A percentile compares a stretch with the other conserved stretches of the same genome.
phyloP scores from a whole-genome alignment of 2,329 filamentous ascomycete genomes.

The Elsinoe ampelina region DNA sequence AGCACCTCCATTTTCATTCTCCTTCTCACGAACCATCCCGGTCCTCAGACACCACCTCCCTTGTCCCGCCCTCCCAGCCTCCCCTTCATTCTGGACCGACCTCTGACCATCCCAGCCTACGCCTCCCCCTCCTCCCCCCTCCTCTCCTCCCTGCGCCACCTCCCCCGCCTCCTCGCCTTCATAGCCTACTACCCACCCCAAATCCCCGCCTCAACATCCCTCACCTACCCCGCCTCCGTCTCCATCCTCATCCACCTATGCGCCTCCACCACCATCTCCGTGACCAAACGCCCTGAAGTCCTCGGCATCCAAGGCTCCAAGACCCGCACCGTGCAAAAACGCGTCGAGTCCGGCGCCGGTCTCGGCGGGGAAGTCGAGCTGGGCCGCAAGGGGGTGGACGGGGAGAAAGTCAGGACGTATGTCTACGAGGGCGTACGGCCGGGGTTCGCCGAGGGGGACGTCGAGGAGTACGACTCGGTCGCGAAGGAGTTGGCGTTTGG shows the following conservation, averaged over 20 bases:
- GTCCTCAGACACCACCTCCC: too few species aligned
- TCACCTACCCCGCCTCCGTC: conserved; percentile 35
- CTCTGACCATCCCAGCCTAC: too few species aligned
- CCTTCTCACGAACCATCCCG: too few species aligned
- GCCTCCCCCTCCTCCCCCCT: conserved; percentile 52
- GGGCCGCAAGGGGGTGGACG: conserved; percentile 26
- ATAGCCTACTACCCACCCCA: conserved; percentile 55
- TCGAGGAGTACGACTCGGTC: conserved; percentile 58
- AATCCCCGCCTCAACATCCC: conserved; percentile 44
- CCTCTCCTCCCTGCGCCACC: conserved; percentile 26
- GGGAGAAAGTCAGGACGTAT: conserved; percentile 30
- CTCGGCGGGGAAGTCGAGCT: conserved; percentile 38
- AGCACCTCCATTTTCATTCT: too few species aligned
- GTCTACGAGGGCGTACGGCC: conserved; percentile 48
- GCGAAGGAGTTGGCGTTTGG: conserved; percentile 59
- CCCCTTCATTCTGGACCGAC: too few species aligned
- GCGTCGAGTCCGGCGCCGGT: conserved; percentile 43
- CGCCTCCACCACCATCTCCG: conserved; percentile 36
- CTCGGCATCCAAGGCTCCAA: conserved; percentile 44
- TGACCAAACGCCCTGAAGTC: conserved; percentile 40
- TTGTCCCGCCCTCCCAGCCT: too few species aligned
- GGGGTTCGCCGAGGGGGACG: conserved; percentile 62
- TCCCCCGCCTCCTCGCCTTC: conserved; percentile 48
- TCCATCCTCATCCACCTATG: conserved; percentile 51
- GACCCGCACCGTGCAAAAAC: conserved; percentile 38